Evolutionary conservation across 371 early-diverging fungal species (phyloP).

Genomic region (Coemansia sp.): DNA sequence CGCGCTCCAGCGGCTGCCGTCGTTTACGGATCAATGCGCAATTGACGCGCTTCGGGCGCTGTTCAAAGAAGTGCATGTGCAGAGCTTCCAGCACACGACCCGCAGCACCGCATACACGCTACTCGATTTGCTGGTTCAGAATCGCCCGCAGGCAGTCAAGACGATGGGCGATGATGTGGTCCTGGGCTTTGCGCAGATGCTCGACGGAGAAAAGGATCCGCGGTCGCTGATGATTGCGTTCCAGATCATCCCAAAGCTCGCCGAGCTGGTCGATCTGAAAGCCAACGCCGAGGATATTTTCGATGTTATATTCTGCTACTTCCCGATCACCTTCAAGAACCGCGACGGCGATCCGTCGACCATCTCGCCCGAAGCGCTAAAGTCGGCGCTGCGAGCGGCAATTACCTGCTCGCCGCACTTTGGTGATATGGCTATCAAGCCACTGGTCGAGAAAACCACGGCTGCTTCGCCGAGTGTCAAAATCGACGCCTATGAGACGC

Average conservation of each 20-base stretch:
- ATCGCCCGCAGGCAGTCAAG: slow-evolving; percentile 39
- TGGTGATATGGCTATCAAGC: slow-evolving; percentile 76
- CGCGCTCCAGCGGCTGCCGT: slow-evolving; percentile 60
- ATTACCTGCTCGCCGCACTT: slow-evolving; percentile 69
- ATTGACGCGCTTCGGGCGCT: slow-evolving; percentile 53
- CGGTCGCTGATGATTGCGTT: slow-evolving; percentile 88
- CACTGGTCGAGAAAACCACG: slow-evolving; percentile 85
- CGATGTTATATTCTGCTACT: slow-evolving; percentile 95
- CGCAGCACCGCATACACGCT: slow-evolving; percentile 55
- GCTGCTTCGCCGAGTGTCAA: slow-evolving; percentile 87
- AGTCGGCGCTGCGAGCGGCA: slow-evolving; percentile 64
- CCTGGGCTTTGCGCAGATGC: slow-evolving; percentile 75
- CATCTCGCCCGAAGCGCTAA: slow-evolving; percentile 89
- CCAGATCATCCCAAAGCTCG: slow-evolving; percentile 64
- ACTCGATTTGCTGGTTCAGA: slow-evolving; percentile 53
- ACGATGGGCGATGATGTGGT: slow-evolving; percentile 65
- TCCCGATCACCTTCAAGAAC: slow-evolving; percentile 96
- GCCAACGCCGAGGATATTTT: slow-evolving; percentile 86
- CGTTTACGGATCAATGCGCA: slow-evolving; percentile 61
- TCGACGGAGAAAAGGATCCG: slow-evolving; percentile 99
- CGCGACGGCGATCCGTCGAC: slow-evolving; percentile 92
- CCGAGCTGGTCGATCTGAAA: slow-evolving; percentile 70
- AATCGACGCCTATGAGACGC: slow-evolving; percentile 75
- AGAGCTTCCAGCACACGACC: slow-evolving; percentile 62
- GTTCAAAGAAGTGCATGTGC: slow-evolving; percentile 61